Evolutionary conservation across 2,329 filamentous ascomycete genomes (phyloP), one percentile per base, ranked within the genome.

Genomic region (Cladophialophora psammophila): DNA sequence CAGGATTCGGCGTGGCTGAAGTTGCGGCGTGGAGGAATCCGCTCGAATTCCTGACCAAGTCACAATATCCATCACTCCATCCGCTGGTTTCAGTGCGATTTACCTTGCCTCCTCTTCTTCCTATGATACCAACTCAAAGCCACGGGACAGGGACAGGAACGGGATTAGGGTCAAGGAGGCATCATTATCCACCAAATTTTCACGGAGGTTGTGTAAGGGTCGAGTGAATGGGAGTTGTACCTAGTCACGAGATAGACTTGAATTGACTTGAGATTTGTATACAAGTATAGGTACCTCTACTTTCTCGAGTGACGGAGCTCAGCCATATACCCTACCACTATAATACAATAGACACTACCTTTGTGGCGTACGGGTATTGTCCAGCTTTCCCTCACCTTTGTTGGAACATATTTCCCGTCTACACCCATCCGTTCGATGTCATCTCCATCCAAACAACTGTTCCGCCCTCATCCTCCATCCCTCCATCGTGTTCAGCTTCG

Each of bases 401-500:
- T 59, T 59, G 20, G 18, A 59, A 35, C 66, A 7, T 58, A 65
- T 18, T 45, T 31, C 26, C 32, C 65, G 13, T n/a, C 40, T 42
- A 42, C 18, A 10, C 18, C 45, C 18, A 31, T 3, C 38, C 7
- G 45, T 13, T 20, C 48, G 20, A 58, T 62, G 5, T 72, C 67
- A 64, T 54, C 73, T 61, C 67, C 67, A 68, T 0, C 72, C 72
- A 18, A 71, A 15, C 34, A 83, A 80, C 60, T 75, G 79, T 69
- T 77, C 77, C 50, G 83, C 80, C 70, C 88, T 81, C 83, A 87
- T 86, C 76, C 83, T 85, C 69, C 84, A 82, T 3, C 87, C 88
- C 73, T 90, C 87, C 78, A 81, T 85, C 64, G 78, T 86, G 75
- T 90, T 90, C 76, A 90, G 67, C 79, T 90, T 90, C 6, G 88